phyloP scores from a whole-genome alignment of 345 rosid genomes.

The Firmiana major region DNA sequence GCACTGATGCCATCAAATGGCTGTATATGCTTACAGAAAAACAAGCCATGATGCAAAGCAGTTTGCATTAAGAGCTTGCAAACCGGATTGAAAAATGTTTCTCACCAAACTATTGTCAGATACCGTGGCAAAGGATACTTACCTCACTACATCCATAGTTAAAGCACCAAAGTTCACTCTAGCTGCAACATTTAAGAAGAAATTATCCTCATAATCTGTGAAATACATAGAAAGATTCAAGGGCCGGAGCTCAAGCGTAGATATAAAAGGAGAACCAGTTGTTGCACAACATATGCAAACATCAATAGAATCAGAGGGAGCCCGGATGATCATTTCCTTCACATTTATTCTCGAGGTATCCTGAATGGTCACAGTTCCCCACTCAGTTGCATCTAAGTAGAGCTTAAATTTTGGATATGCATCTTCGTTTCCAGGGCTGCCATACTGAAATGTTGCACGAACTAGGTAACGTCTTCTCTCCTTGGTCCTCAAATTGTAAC shows the following conservation, averaged over 20 bases:
- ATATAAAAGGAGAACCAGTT: slow-evolving; percentile 88
- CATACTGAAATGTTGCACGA: slow-evolving; percentile 87
- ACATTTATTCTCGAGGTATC: slow-evolving; percentile 69
- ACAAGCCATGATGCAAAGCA: neutral
- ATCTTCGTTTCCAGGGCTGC: slow-evolving; percentile 48
- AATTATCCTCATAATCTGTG: slow-evolving; percentile 75
- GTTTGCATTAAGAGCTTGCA: too few relatives aligned
- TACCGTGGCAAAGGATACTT: neutral
- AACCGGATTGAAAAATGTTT: too few relatives aligned
- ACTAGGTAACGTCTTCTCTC: slow-evolving; percentile 83
- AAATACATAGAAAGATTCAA: slow-evolving; percentile 86
- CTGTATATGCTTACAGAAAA: neutral
- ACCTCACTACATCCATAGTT: slow-evolving; percentile 65
- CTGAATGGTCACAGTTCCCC: slow-evolving; percentile 76
- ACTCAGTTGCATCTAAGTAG: slow-evolving; percentile 79
- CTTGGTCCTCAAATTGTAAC: slow-evolving; percentile 61
- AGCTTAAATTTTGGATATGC: slow-evolving; percentile 80
- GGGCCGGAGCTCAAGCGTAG: slow-evolving; percentile 87
- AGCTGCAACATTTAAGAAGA: slow-evolving; percentile 84
- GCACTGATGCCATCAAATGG: neutral
- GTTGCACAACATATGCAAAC: slow-evolving; percentile 87
- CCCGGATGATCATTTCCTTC: slow-evolving; percentile 79
- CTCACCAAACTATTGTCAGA: neutral
- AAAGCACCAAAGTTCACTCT: slow-evolving; percentile 93
- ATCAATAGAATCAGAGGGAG: slow-evolving; percentile 67